Evolutionary conservation across 768 basidiomycete species (phyloP).

Genomic region (Boletus subcaerulescens): DNA sequence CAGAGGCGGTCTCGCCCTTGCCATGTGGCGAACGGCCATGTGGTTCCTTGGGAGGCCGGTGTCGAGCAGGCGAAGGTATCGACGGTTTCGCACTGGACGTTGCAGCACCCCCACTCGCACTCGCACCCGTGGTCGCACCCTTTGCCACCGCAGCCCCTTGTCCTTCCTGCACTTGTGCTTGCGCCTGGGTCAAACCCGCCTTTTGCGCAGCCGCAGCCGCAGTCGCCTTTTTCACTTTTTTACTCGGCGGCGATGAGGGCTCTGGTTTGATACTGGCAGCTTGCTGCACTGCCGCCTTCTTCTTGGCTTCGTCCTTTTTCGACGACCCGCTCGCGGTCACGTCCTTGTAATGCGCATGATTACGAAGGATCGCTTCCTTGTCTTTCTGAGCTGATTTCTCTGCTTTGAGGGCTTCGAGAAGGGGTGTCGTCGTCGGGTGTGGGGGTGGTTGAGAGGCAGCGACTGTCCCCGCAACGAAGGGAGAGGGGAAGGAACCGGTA

Average conservation of each 20-base stretch:
- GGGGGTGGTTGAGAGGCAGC: constrained; percentile 58
- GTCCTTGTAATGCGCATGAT: constrained; percentile 71
- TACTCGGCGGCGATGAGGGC: constrained; percentile 29
- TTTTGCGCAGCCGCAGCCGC: constrained; percentile 23
- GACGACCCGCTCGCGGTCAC: constrained; percentile 28
- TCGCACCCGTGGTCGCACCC: neutral
- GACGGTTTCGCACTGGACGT: constrained; percentile 15
- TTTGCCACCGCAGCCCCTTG: neutral
- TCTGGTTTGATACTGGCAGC: constrained; percentile 30
- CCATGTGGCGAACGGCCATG: constrained; percentile 11
- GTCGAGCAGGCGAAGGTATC: constrained; percentile 2
- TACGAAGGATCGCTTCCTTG: constrained; percentile 68
- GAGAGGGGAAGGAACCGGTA: too few species aligned
- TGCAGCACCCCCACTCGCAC: neutral
- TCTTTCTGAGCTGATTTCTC: constrained; percentile 65
- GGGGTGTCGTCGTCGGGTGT: constrained; percentile 79
- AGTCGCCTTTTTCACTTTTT: constrained; percentile 33
- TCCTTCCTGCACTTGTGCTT: neutral
- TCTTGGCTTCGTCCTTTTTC: constrained; percentile 41
- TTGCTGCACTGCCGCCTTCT: constrained; percentile 23
- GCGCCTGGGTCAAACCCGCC: neutral
- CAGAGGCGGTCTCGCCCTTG: constrained; percentile 4
- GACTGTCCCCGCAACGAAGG: constrained; percentile 39
- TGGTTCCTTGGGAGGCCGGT: constrained; percentile 17
- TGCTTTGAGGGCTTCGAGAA: constrained; percentile 90